These are phyloP conservation scores for Vigna trinervia DNA, from an alignment of 306 rosid species.

Conservation along the genomic window DNA sequence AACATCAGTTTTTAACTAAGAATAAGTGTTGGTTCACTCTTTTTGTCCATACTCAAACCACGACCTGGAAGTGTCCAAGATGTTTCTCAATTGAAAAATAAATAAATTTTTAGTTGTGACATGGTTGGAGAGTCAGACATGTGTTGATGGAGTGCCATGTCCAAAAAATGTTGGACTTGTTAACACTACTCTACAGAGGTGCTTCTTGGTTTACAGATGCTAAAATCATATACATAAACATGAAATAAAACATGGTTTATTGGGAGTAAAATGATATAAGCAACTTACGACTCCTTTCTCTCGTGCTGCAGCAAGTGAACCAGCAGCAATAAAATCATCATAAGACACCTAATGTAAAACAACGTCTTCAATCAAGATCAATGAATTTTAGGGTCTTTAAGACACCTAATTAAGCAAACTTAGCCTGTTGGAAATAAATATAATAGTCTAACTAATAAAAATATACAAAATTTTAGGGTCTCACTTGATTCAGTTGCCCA, in stretches of 20 bases:
- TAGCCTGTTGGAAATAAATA: slow-evolving; percentile 10
- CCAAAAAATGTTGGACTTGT: too few relatives aligned
- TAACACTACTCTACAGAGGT: too few relatives aligned
- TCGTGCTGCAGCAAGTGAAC: slow-evolving; percentile 91
- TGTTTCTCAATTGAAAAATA: too few relatives aligned
- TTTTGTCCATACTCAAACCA: too few relatives aligned
- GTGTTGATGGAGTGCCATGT: too few relatives aligned
- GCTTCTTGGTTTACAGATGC: neutral
- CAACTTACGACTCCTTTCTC: slow-evolving; percentile 93
- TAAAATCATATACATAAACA: slow-evolving; percentile 2
- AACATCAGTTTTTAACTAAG: too few relatives aligned
- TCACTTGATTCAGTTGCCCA: too few relatives aligned
- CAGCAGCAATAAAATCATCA: slow-evolving; percentile 82
- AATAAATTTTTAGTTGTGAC: too few relatives aligned
- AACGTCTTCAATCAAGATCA: neutral
- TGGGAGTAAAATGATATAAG: slow-evolving; percentile 35
- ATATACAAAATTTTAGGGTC: too few relatives aligned
- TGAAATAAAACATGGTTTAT: slow-evolving; percentile 7
- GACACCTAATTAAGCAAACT: neutral
- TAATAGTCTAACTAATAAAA: neutral
- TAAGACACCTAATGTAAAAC: slow-evolving; percentile 73
- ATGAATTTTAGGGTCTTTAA: neutral
- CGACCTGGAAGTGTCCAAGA: too few relatives aligned
- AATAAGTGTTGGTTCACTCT: too few relatives aligned
- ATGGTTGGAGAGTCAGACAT: too few relatives aligned